Conservation (phyloP, 768 basidiomycete genomes). For the Russula vinacea region DNA sequence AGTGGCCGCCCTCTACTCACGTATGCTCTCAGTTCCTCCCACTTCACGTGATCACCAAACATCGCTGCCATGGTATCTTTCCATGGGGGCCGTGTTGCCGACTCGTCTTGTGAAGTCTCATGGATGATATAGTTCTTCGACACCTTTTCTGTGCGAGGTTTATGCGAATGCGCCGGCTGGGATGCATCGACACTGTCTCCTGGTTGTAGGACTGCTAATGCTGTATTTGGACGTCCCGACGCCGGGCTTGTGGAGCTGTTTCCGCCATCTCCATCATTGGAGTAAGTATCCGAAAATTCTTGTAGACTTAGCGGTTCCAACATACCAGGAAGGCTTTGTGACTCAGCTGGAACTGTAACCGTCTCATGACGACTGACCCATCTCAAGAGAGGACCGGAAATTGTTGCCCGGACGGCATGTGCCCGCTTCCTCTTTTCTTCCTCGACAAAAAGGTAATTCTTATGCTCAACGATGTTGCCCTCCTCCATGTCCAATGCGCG, state of each 20-base stretch:
- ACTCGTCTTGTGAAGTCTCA: constrained; percentile 50
- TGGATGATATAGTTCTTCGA: constrained; percentile 72
- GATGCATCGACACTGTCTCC: constrained; percentile 1
- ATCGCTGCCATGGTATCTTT: constrained; percentile 73
- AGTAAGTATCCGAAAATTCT: neutral
- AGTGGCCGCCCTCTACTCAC: constrained; percentile 62
- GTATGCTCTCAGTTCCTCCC: constrained; percentile 69
- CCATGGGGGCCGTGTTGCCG: constrained; percentile 55
- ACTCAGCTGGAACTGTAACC: constrained; percentile 40
- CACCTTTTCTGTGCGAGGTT: constrained; percentile 44
- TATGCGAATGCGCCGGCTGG: neutral
- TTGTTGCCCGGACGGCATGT: constrained; percentile 54
- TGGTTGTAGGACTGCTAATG: neutral
- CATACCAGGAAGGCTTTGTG: constrained; percentile 39
- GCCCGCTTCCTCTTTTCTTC: constrained; percentile 77
- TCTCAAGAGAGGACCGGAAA: constrained; percentile 65
- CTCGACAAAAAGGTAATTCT: constrained; percentile 73
- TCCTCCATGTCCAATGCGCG: constrained; percentile 85
- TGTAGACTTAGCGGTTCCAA: neutral
- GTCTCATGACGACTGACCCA: constrained; percentile 69
- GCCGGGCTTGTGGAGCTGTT: neutral
- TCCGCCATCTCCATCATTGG: constrained; percentile 3
- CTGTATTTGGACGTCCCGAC: neutral
- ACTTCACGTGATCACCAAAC: constrained; percentile 82
- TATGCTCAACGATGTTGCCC: constrained; percentile 73